Evolutionary conservation across 305 asterid genomes (phyloP), one percentile per base, ranked within the genome.

Genomic region (Fraxinus baroniana): DNA sequence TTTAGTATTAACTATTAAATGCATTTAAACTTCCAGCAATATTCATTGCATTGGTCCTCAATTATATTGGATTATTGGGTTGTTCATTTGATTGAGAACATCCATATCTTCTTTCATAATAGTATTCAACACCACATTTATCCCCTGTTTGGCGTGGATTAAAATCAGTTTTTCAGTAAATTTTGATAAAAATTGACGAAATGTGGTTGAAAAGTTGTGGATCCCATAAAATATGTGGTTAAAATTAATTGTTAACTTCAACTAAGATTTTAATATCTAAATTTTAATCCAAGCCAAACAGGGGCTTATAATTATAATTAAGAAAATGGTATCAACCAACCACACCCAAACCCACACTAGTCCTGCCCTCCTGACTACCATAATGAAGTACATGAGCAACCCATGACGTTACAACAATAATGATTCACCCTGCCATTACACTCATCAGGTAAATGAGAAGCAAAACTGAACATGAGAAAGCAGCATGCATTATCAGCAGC

Each of bases 1-100:
- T 18, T 81, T 82, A 78, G 74, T 36, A 37, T 55, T 64, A 26
- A 78, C 66, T 36, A 37, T 55, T 64, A 26, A 52, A 78, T 60
- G 70, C 36, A 73, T 66, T 46, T 46, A 46, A 22, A 4, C 55
- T 17, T 70, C 60, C 75, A 30, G 32, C 60, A 36, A 60, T 13
- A 75, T 22, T 60, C 64, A 17, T 46, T 68, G 28, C 46, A 52
- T 10, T 70, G 33, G 71, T 17, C 33, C 83, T 28, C 10, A 77
- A 77, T 28, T 22, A 24, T 64, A 46, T 46, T 44, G n/a, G 9
- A 37, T 37, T 37, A 37, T 37, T 37, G 44, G 44, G 49, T 18
- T 82, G 46, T 9, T 79, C 46, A 12, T 24, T 32, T 26, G 4
- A 68, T 22, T 13, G 22, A 18, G 20, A 72, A 66, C 79, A 72